Evolutionary conservation across 129 eudicot genomes (phyloP), one percentile per base, ranked within the genome.

Genomic region (Kitagawia praeruptora): DNA sequence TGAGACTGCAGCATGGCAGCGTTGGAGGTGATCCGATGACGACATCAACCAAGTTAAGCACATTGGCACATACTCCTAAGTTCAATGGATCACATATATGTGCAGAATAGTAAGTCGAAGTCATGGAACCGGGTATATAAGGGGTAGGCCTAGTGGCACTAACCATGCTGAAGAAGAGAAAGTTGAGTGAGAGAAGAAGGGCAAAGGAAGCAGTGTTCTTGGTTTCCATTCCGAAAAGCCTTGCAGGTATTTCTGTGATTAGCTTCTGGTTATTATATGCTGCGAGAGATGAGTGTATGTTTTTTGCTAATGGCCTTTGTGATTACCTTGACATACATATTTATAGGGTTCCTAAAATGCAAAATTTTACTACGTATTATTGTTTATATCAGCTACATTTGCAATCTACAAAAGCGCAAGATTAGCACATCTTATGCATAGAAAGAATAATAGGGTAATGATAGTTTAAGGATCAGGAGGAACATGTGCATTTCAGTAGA

Each of bases 121-220:
- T 63, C 6, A 86, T 71, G 18, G 74, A 69, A 16, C 77, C 56
- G 45, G 56, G 56, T 15, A 49, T 15, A 15, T 15, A 3, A 49
- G 56, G 56, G 21, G 56, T 41, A 25, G 66, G 66, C 77, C 58
- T 64, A 74, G 76, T 70, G 23, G 88, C 85, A 67, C 82, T 83
- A 27, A 81, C 80, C 21, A 84, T 47, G 75, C 91, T 41, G 79
- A 87, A 87, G 75, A 87, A 84, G 58, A 87, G 71, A 39, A 87
- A 74, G 82, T 87, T 90, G 53, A 90, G 78, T 11, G 81, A 79
- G 3, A 90, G 81, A 72, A 90, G 77, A 71, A 87, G 83, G 66
- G 80, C 85, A 66, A 81, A 41, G 27, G 87, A 78, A 46, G 85
- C 44, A 64, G 19, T 75, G 38, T 41, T 40, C 73, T 80, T 88